phyloP scores from a whole-genome alignment of 495 filamentous ascomycete species.

The Neurospora sp. region DNA sequence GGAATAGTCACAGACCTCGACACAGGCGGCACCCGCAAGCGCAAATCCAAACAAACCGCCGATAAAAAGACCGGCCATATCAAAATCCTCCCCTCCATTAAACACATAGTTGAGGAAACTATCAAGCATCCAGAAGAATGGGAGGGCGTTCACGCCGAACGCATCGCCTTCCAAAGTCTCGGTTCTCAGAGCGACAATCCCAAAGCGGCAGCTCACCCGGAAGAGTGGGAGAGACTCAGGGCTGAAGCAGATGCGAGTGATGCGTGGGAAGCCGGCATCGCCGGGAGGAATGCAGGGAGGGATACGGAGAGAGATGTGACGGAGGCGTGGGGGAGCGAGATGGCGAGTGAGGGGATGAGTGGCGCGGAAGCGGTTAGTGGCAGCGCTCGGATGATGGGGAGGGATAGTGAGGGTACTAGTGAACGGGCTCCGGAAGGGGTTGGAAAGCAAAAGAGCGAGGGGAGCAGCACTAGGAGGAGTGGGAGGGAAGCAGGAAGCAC shows the following conservation, averaged over 20 bases:
- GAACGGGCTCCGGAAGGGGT: background rate
- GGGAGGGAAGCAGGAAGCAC: background rate
- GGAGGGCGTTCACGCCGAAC: background rate
- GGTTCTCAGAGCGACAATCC: background rate
- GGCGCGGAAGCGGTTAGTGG: background rate
- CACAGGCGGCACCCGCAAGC: background rate
- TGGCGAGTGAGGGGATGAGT: background rate
- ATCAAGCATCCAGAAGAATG: background rate
- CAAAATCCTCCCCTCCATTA: background rate
- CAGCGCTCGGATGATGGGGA: background rate
- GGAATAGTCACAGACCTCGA: background rate
- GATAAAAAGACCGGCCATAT: background rate
- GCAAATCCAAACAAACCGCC: background rate
- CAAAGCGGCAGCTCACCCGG: background rate
- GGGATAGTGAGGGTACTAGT: background rate
- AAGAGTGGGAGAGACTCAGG: background rate
- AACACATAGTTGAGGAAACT: background rate
- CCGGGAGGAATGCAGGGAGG: background rate
- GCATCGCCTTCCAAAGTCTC: background rate
- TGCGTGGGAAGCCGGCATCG: background rate
- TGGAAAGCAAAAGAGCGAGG: accelerated
- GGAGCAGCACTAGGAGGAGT: too few species aligned
- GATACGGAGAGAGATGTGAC: background rate
- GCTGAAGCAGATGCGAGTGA: background rate
- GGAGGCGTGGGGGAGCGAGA: background rate